Percentiles rank a stretch among this genome's conserved stretches.
phyloP scores from a whole-genome alignment of 2,329 filamentous ascomycete genomes.

The Aspergillus aculeatus region DNA sequence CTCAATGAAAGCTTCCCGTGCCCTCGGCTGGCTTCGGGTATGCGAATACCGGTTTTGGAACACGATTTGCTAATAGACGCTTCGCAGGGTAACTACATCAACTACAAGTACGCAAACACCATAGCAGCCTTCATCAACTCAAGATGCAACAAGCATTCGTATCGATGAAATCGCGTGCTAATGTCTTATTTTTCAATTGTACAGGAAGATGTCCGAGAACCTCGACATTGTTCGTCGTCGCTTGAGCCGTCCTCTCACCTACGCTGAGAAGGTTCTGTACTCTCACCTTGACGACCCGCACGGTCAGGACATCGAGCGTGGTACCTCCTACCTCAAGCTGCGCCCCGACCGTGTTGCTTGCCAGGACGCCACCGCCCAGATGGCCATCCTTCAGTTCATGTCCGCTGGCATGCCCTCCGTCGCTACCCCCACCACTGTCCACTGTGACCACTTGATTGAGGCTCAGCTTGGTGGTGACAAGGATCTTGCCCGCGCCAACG shows the following conservation, averaged over 20 bases:
- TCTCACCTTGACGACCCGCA: slow-evolving; percentile 97
- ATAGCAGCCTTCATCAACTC: neutral
- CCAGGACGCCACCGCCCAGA: slow-evolving; percentile 99
- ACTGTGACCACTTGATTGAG: slow-evolving; percentile 99
- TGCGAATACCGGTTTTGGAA: slow-evolving; percentile 10
- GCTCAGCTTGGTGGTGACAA: slow-evolving; percentile 89
- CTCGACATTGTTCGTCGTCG: slow-evolving; percentile 82
- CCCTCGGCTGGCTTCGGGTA: slow-evolving; percentile 25
- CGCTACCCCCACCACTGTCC: slow-evolving; percentile 90
- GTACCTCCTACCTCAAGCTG: slow-evolving; percentile 92
- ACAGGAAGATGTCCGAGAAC: slow-evolving; percentile 98
- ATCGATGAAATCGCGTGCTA: slow-evolving; percentile 17
- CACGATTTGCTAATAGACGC: slow-evolving; percentile 27
- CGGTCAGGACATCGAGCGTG: slow-evolving; percentile 92
- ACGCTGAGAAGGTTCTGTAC: slow-evolving; percentile 98
- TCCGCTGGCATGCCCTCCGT: slow-evolving; percentile 94
- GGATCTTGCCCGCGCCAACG: slow-evolving; percentile 86
- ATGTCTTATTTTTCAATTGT: slow-evolving; percentile 20
- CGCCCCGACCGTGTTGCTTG: slow-evolving; percentile 97
- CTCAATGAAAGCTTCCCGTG: neutral
- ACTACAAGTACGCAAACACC: slow-evolving; percentile 65
- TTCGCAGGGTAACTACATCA: slow-evolving; percentile 80
- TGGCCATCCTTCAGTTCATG: slow-evolving; percentile 99
- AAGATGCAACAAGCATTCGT: neutral
- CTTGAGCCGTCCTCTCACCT: slow-evolving; percentile 90